Percentiles rank a stretch among this genome's conserved stretches.
Evolutionary conservation across 257 asterid species (phyloP).

Genomic region (Eucommia ulmoides): DNA sequence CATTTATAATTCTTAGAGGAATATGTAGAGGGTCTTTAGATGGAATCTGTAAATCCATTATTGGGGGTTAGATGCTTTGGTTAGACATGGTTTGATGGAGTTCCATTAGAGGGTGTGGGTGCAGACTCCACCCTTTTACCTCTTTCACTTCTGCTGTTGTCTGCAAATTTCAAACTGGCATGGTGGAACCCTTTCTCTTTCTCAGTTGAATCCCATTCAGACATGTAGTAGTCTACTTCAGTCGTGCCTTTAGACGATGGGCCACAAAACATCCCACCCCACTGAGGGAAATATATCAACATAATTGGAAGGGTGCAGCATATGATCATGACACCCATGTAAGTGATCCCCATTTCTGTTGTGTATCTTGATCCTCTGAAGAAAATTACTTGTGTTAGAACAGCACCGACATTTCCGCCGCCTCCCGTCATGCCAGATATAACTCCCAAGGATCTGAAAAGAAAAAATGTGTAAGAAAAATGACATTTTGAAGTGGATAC

Average conservation of each 20-base stretch:
- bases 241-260: constrained; percentile 39
- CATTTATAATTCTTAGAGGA: no score
- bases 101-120: background rate
- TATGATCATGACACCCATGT: constrained; percentile 80
- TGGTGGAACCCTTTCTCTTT: constrained; percentile 40
- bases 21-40: no score
- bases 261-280: constrained; percentile 82
- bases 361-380: constrained; percentile 60
- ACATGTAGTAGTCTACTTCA: constrained; percentile 73
- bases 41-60: no score
- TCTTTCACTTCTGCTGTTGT: constrained; percentile 54
- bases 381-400: constrained; percentile 69
- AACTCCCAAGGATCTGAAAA: constrained; percentile 53
- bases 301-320: constrained; percentile 38
- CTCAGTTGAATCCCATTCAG: constrained; percentile 60
- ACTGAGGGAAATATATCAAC: constrained; percentile 69
- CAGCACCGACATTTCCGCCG: constrained; percentile 79
- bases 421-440: constrained; percentile 85
- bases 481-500: no score
- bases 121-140: constrained; percentile 21
- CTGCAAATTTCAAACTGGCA: constrained; percentile 66
- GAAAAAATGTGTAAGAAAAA: no score
- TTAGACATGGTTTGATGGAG: background rate
- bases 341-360: constrained; percentile 55
- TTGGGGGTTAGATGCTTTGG: background rate